Percentiles rank a stretch among this genome's conserved stretches.
Evolutionary conservation across 805 yeast species (phyloP).

Genomic region (Candida endomychidarum): DNA sequence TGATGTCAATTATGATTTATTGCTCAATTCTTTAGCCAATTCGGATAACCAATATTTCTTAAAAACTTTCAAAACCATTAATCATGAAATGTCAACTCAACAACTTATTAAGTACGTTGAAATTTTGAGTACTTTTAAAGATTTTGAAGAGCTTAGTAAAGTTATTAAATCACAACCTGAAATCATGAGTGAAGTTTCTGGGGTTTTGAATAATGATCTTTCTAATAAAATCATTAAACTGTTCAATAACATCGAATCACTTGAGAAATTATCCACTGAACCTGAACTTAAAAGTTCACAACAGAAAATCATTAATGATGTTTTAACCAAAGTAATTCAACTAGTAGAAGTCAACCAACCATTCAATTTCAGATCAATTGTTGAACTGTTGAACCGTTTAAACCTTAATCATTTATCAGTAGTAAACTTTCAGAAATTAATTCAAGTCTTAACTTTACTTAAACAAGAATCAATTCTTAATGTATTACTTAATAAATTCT

Average conservation of each 20-base stretch:
- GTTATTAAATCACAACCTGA: not conserved
- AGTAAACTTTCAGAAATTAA: conserved; percentile 23
- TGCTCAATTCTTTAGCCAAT: not conserved
- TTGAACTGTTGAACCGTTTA: not conserved
- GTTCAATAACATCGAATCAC: not conserved
- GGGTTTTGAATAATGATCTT: conserved; percentile 5
- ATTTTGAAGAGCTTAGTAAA: not conserved
- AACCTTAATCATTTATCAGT: conserved; percentile 18
- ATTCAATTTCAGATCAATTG: not conserved
- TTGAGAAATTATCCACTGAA: not conserved
- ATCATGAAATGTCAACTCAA: conserved; percentile 1
- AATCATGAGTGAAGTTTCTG: not conserved
- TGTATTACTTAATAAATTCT: conserved; percentile 25
- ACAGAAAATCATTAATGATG: conserved; percentile 8
- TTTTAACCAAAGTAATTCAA: conserved; percentile 7
- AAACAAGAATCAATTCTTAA: conserved; percentile 24
- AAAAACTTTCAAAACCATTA: conserved; percentile 9
- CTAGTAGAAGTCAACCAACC: conserved; percentile 1
- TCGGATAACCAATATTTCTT: conserved; percentile 13
- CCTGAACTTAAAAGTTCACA: conserved; percentile 11
- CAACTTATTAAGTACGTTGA: conserved; percentile 9
- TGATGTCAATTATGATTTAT: conserved; percentile 5
- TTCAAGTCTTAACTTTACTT: conserved; percentile 25
- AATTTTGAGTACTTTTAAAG: conserved; percentile 8
- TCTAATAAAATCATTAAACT: conserved; percentile 7